phyloP scores from a whole-genome alignment of 179 eudicot genomes.

The Drosera spatulata region DNA sequence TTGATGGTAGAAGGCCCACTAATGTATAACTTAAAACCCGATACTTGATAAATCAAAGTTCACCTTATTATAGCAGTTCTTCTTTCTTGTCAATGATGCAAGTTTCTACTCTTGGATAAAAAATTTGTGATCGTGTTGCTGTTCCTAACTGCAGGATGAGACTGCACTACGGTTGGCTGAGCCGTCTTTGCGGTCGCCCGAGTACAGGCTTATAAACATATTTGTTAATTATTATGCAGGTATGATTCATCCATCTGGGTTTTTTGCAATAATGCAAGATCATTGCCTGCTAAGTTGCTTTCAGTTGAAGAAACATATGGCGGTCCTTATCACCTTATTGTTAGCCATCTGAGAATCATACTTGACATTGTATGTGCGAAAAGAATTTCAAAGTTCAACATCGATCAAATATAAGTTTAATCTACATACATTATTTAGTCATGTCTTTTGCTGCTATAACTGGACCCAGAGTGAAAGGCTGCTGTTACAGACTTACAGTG shows the following conservation, averaged over 20 bases:
- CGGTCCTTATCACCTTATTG: neutral
- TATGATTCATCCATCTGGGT: slow-evolving; percentile 7
- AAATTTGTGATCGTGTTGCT: slow-evolving; percentile 1
- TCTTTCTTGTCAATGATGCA: neutral
- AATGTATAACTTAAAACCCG: no score
- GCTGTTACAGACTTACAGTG: no score
- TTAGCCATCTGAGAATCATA: no score
- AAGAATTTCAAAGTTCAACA: no score
- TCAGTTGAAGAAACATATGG: neutral
- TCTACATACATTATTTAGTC: no score
- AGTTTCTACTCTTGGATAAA: slow-evolving; percentile 2
- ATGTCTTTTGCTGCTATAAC: no score
- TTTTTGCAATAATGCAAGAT: neutral
- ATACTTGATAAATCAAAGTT: neutral
- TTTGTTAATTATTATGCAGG: slow-evolving; percentile 93
- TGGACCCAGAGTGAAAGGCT: no score
- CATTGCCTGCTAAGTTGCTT: neutral
- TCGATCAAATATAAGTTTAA: no score
- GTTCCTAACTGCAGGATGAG: slow-evolving; percentile 54
- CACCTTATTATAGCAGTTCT: neutral
- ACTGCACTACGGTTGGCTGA: slow-evolving; percentile 75
- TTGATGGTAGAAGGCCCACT: neutral
- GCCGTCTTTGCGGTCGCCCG: slow-evolving; percentile 56
- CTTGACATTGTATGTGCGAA: no score
- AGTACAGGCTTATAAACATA: slow-evolving; percentile 76